Base-by-base conservation (phyloP, 805 yeast genomes). In the Schwanniomyces yamadae region DNA sequence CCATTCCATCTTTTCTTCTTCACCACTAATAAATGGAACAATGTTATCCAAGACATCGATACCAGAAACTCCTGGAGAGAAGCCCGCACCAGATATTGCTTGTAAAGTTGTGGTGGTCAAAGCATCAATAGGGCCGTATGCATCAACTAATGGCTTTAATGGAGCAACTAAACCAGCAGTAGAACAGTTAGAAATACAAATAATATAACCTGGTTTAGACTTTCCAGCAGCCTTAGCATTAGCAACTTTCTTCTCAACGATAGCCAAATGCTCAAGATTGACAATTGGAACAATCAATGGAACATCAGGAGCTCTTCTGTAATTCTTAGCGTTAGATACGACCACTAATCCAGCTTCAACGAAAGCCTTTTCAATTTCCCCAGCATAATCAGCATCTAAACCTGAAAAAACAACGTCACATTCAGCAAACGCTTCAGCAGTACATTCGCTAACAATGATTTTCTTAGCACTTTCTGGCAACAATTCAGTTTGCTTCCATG, bases 151-250 rank as follows among this genome's bases (percentile, higher is more conserved):
- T n/a, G 99, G 98, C 59, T 87, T 88, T 58, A 93, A 73, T 32
- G 98, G 98, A 10, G 96, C 96, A 14, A 93, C 98, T 39, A 93
- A 73, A 27, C 98, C 98, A 4, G 98, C 99, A 23, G 99, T 93
- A 31, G 98, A 90, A 70, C 99, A 93, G 73, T 93, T 93, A 41
- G 98, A 90, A 57, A 91, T 93, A 69, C 99, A 93, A 30, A 91
- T 82, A 48, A 88, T 84, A 64, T 77, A 87, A 30, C 99, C 99
- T 39, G 82, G 80, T 56, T 68, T 78, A 53, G 65, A 56, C 44
- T 71, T 69, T 33, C 84, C 84, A 6, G 61, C 62, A 18, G 73
- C 71, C 48, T 71, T 70, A 23, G 89, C 82, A 15, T 61, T 71
- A 11, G 61, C 61, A 17, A 82, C 68, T 48, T 76, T 76, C 36